Conservation (phyloP, 768 basidiomycete genomes). For the Amanita muscaria region DNA sequence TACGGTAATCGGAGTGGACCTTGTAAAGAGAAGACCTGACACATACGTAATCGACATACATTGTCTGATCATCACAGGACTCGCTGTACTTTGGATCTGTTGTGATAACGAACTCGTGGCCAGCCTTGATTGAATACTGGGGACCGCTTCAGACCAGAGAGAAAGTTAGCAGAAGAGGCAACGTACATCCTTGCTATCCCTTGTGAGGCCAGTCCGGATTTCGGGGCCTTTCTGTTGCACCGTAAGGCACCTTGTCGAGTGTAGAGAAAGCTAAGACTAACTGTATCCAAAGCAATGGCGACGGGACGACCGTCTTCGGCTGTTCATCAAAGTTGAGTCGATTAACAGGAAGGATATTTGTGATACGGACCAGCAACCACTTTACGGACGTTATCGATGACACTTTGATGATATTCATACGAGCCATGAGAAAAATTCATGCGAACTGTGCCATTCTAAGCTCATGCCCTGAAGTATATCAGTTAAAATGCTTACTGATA, state of each 20-base stretch:
- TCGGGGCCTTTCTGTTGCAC: conserved; percentile 88
- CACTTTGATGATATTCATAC: conserved; percentile 97
- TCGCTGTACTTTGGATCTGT: conserved; percentile 78
- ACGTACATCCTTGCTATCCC: conserved; percentile 77
- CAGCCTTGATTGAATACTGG: conserved; percentile 77
- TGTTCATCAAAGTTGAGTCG: conserved; percentile 19
- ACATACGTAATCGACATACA: conserved; percentile 93
- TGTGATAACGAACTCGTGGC: conserved; percentile 89
- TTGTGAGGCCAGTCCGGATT: conserved; percentile 95
- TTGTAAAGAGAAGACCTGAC: conserved; percentile 4
- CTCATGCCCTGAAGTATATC: conserved; percentile 7
- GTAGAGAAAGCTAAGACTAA: conserved; percentile 27
- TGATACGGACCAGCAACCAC: conserved; percentile 60
- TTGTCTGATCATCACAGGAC: conserved; percentile 69
- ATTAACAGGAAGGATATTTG: neutral
- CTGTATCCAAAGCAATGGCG: conserved; percentile 96
- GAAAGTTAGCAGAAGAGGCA: conserved; percentile 4
- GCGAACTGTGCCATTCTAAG: conserved; percentile 53
- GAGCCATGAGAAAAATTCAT: conserved; percentile 99
- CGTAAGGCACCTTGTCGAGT: neutral
- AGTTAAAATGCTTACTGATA: conserved; percentile 62
- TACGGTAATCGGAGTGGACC: conserved; percentile 5
- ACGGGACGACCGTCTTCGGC: conserved; percentile 81
- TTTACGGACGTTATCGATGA: conserved; percentile 94
- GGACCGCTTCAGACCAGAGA: neutral